Evolutionary conservation across 139 green algal genomes (phyloP).

Genomic region (Gonium pectorale): DNA sequence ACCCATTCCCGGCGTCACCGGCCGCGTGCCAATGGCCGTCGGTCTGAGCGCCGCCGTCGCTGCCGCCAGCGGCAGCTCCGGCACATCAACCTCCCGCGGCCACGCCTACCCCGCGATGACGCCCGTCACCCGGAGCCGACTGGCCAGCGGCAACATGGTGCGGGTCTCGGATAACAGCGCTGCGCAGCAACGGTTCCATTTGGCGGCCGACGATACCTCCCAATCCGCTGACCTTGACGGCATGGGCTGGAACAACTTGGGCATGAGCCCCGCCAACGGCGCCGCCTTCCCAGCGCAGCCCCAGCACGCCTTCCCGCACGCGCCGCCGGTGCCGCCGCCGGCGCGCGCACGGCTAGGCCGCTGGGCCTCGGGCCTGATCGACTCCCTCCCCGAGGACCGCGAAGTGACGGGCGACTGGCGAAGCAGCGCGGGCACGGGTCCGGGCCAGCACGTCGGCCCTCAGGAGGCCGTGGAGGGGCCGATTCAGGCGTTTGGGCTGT

Average conservation of each 20-base stretch:
- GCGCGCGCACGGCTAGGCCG: background rate
- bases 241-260: background rate
- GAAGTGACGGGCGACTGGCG: constrained; percentile 1
- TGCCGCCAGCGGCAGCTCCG: background rate
- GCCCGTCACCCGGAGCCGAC: background rate
- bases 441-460: background rate
- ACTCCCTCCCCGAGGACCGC: constrained; percentile 36
- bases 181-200: background rate
- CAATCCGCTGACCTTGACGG: background rate
- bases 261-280: background rate
- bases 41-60: background rate
- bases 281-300: background rate
- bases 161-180: background rate
- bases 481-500: background rate
- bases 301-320: background rate
- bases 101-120: background rate
- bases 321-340: background rate
- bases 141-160: constrained; percentile 4
- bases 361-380: background rate
- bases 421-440: background rate
- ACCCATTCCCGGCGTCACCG: no score
- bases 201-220: background rate
- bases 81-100: background rate
- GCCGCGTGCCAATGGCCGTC: background rate
- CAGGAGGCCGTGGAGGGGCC: background rate